Evolutionary conservation across 1,284 basidiomycete genomes (phyloP), one percentile per base, ranked within the genome.

Genomic region (Macrocybe sp.): DNA sequence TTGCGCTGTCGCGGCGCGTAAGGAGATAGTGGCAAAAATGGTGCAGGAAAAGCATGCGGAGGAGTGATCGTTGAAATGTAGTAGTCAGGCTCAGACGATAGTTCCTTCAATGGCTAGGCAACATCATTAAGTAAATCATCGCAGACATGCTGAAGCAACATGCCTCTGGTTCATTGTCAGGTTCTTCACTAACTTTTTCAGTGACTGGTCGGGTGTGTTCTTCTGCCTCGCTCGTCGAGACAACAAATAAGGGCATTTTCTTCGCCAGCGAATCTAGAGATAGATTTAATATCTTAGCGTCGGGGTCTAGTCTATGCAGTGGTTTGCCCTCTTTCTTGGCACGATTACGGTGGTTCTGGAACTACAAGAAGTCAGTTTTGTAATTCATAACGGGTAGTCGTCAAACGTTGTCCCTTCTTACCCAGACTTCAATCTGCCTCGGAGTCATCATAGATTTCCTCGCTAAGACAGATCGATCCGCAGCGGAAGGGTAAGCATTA

Each of bases 401-500:
- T 9, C 36, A 35, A 4, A 44, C 6, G 47, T 10, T n/a, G 10
- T 7, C 7, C 14, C 4, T 2, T 7, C 43, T 6, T 33, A 80
- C 79, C 79, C 80, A 83, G 16, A 78, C 72, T 51, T 76, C 70
- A 1, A 85, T 75, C 53, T 83, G 80, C 1, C 66, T 56, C 1
- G 62, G 64, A 0, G 69, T 53, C 78, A 83, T 79, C 0, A 62
- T 55, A 0, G 70, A 67, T 22, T 70, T 66, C 0, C 57, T 16
- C 0, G 79, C 78, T 0, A 83, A 61, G 0, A 65, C 48, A 0
- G 49, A 34, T 2, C 74, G 75, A 33, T 83, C 78, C 0, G 65
- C 54, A 0, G 66, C 64, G 0, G 72, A 66, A 0, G 81, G 81
- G 12, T 76, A 80, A 0, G 75, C 67, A 42, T 82, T 78, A 9